phyloP scores from a whole-genome alignment of 352 stramenopile genomes.

The Phytophthora melonis region DNA sequence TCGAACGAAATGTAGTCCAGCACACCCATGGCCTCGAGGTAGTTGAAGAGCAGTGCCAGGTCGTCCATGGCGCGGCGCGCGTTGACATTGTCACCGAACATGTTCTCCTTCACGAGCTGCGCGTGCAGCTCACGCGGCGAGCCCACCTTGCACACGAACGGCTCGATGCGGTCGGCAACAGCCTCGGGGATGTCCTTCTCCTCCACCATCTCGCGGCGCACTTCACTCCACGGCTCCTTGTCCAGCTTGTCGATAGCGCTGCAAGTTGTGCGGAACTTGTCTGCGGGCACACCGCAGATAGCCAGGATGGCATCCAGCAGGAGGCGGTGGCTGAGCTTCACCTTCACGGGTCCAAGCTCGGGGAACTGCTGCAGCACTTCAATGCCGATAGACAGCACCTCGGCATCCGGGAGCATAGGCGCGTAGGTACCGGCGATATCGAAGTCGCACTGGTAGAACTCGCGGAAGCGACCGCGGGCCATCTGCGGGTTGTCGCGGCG shows the following conservation, averaged over 20 bases:
- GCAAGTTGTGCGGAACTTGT: slow-evolving; percentile 98
- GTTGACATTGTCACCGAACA: slow-evolving; percentile 93
- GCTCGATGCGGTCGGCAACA: slow-evolving; percentile 95
- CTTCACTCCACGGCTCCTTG: slow-evolving; percentile 96
- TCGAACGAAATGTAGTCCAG: slow-evolving; percentile 97
- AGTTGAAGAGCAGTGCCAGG: slow-evolving; percentile 96
- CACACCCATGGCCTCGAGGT: slow-evolving; percentile 97
- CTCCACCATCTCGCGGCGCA: slow-evolving; percentile 95
- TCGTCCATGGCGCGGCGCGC: slow-evolving; percentile 91
- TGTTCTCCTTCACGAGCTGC: slow-evolving; percentile 73
- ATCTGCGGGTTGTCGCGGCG: slow-evolving; percentile 96
- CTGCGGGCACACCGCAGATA: slow-evolving; percentile 96
- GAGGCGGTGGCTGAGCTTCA: slow-evolving; percentile 98
- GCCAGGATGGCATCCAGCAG: slow-evolving; percentile 98
- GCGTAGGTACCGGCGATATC: slow-evolving; percentile 97
- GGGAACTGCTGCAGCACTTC: slow-evolving; percentile 92
- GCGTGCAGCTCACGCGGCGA: slow-evolving; percentile 88
- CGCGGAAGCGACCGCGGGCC: slow-evolving; percentile 95
- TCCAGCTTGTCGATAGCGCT: slow-evolving; percentile 99
- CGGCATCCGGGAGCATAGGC: slow-evolving; percentile 97
- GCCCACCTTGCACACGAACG: slow-evolving; percentile 94
- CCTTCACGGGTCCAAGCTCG: slow-evolving; percentile 92
- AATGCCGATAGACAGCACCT: slow-evolving; percentile 96
- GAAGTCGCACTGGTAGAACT: slow-evolving; percentile 99
- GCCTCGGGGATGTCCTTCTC: slow-evolving; percentile 95